Percentiles rank a stretch among this genome's conserved stretches.
phyloP scores from a whole-genome alignment of 2,329 filamentous ascomycete species.

The Cryphonectria radicalis region DNA sequence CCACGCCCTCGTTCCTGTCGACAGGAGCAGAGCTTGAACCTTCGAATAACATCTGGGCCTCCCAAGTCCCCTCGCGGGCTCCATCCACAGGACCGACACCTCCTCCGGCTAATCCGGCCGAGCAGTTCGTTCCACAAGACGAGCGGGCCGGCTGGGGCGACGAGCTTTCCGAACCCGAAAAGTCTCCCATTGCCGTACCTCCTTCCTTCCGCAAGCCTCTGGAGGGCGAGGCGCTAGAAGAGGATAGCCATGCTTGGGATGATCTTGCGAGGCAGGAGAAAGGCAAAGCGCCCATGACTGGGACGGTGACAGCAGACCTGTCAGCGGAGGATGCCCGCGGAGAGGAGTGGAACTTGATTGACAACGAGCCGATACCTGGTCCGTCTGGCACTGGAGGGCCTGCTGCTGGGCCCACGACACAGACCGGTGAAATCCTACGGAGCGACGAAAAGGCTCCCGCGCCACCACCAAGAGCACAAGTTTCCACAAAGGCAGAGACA shows the following conservation, averaged over 20 bases:
- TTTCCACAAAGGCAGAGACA: conserved; percentile 67
- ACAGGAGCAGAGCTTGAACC: conserved; percentile 38
- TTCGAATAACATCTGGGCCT: conserved; percentile 44
- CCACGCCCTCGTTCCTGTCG: conserved; percentile 34
- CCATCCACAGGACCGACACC: conserved; percentile 37
- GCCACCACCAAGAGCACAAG: conserved; percentile 47
- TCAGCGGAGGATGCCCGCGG: conserved; percentile 23
- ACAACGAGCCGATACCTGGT: conserved; percentile 43
- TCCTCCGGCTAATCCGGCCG: conserved; percentile 38
- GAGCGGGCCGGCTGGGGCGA: conserved; percentile 49
- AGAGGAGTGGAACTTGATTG: conserved; percentile 58
- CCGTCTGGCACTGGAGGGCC: conserved; percentile 43
- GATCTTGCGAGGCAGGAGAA: conserved; percentile 48
- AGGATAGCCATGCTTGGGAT: conserved; percentile 56
- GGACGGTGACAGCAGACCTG: conserved; percentile 30
- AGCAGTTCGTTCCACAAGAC: conserved; percentile 45
- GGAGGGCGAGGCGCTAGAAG: conserved; percentile 40
- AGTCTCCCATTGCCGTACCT: conserved; percentile 21
- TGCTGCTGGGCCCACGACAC: conserved; percentile 46
- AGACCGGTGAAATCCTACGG: conserved; percentile 34
- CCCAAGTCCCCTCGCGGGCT: conserved; percentile 37
- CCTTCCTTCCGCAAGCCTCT: conserved; percentile 29
- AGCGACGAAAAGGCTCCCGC: conserved; percentile 28
- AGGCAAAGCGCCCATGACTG: conserved; percentile 44
- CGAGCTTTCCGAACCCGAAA: conserved; percentile 17